Base-by-base conservation (phyloP, 2,329 filamentous ascomycete genomes). In the Eutypella sp. region DNA sequence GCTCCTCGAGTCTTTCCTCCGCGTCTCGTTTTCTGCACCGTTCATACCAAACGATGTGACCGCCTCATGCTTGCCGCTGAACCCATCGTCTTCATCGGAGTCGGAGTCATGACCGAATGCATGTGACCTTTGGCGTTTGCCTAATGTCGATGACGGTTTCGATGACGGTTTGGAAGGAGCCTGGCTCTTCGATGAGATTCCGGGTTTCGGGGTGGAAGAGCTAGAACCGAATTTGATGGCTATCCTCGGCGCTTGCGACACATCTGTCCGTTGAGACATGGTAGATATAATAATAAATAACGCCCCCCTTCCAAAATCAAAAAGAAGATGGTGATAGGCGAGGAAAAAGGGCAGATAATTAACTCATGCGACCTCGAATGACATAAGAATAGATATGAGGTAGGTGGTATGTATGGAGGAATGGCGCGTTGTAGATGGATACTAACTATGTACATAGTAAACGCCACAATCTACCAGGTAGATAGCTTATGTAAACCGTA, bases 191-290 rank as follows among this genome's bases (percentile, higher is more conserved):
- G 57, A 50, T 22, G 56, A 48, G 31, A 62, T 65, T 47, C 56
- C 53, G 15, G 56, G 51, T 42, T 51, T 62, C 7, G 56, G 61
- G 22, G 59, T 58, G 9, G 62, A 58, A 23, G 58, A 46, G 16
- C 58, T 40, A 6, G 62, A 51, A 29, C 71, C 69, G 33, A 78
- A 68, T 45, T 71, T 76, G 40, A 78, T 77, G 49, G 74, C 73
- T 56, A 78, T 76, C 22, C 72, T 59, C 8, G 58, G 53, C 11
- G 57, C 52, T 37, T 55, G 67, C 11, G 65, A 51, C 37, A 62
- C 62, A 23, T 52, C 24, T 45, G 56, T 61, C 37, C 64, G 55
- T 33, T 67, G 61, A 10, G 69, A 54, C 72, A 75, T 75, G 29
- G 48, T 54, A 47, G 34, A 6, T 33, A 11, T 33, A 33, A 11